phyloP scores from a whole-genome alignment of 257 asterid species.

The Paraleonurus japonicus region DNA sequence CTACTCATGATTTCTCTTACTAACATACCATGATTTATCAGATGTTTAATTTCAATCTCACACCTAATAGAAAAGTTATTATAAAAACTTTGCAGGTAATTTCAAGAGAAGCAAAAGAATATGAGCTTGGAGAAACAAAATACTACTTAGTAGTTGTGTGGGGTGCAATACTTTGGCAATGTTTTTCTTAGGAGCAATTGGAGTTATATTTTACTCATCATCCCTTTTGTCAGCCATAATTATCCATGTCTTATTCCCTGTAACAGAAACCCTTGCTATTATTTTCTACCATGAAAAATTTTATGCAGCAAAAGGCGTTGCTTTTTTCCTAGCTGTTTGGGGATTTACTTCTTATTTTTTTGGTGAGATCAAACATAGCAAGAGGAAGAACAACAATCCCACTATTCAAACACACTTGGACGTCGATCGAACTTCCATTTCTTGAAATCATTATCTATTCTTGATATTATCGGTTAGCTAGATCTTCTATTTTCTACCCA shows the following conservation, averaged over 20 bases:
- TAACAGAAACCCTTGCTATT: conserved; percentile 38
- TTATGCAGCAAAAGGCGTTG: conserved; percentile 39
- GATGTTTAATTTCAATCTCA: neutral
- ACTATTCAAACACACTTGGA: neutral
- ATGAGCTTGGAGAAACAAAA: conserved; percentile 33
- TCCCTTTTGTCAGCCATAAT: conserved; percentile 43
- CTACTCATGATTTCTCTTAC: too few species aligned
- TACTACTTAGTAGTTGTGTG: conserved; percentile 35
- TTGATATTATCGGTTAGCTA: neutral
- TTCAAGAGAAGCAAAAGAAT: conserved; percentile 42
- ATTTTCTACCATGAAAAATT: conserved; percentile 40
- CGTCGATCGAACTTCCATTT: neutral
- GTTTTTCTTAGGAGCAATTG: conserved; percentile 44
- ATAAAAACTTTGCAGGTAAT: conserved; percentile 43
- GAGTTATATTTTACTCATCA: conserved; percentile 47
- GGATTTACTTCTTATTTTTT: conserved; percentile 42
- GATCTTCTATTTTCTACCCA: neutral
- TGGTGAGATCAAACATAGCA: conserved; percentile 34
- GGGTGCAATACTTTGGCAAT: conserved; percentile 44
- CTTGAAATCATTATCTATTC: neutral
- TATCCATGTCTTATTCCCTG: conserved; percentile 34
- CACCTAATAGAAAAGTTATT: too few species aligned
- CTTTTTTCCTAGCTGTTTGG: conserved; percentile 45
- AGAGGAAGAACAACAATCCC: neutral
- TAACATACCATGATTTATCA: too few species aligned